Evolutionary conservation across 192 early-diverging fungal genomes (phyloP).

Genomic region (Lobosporangium transversale): DNA sequence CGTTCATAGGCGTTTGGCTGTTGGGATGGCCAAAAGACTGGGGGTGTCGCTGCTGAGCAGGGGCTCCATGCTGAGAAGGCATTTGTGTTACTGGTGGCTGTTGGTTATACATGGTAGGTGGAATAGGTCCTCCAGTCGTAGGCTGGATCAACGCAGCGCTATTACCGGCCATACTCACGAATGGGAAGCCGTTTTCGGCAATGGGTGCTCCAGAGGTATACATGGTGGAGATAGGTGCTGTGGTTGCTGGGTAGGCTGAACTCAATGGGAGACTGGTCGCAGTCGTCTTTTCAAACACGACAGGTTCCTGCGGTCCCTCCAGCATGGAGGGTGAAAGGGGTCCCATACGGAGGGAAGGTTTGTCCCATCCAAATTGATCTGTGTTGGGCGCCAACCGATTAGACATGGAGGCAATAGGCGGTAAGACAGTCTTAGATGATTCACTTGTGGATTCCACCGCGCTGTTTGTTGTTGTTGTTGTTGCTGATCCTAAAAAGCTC

Average conservation of each 20-base stretch:
- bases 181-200: conserved; percentile 26
- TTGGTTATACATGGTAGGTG: conserved; percentile 23
- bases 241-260: conserved; percentile 21
- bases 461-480: conserved; percentile 29
- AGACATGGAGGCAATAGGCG: conserved; percentile 73
- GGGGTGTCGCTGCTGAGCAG: conserved; percentile 18
- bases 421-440: conserved; percentile 64
- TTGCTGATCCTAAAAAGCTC: conserved; percentile 67
- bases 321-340: conserved; percentile 84
- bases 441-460: conserved; percentile 19
- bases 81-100: conserved; percentile 11
- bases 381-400: conserved; percentile 50
- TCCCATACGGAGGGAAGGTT: conserved; percentile 72
- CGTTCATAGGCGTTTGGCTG: conserved; percentile 27
- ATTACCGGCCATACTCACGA: conserved; percentile 14
- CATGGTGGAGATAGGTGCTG: conserved; percentile 18
- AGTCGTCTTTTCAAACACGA: conserved; percentile 23
- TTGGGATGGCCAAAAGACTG: conserved; percentile 25
- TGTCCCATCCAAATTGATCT: conserved; percentile 62
- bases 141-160: conserved; percentile 1
- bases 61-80: conserved; percentile 9
- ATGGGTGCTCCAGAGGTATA: conserved; percentile 14
- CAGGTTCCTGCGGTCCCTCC: conserved; percentile 64
- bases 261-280: conserved; percentile 5
- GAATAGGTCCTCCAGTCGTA: conserved; percentile 15